phyloP scores from a whole-genome alignment of 148 eudicot genomes.

The Chenopodium formosanum region DNA sequence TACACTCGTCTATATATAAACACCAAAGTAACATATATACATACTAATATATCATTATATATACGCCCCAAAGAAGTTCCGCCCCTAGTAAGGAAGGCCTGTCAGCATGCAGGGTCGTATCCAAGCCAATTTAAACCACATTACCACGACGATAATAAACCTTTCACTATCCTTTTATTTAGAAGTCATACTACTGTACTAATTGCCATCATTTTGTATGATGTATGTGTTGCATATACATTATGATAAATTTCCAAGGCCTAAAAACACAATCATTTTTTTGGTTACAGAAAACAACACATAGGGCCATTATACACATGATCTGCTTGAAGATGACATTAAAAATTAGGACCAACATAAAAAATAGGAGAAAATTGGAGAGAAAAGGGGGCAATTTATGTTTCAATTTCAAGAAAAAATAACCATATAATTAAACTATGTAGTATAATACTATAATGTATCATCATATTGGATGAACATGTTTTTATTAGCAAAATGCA shows the following conservation, averaged over 20 bases:
- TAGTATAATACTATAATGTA: background rate
- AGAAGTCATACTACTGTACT: background rate
- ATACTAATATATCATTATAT: no score
- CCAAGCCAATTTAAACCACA: background rate
- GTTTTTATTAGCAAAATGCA: constrained; percentile 25
- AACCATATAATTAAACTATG: background rate
- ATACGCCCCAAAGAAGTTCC: background rate
- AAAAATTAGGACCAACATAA: background rate
- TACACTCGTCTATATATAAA: no score
- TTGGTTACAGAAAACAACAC: constrained; percentile 4
- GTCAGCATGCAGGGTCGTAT: background rate
- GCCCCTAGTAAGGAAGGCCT: background rate
- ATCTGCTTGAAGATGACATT: constrained; percentile 1
- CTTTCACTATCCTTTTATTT: background rate
- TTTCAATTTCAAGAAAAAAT: background rate
- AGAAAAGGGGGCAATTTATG: background rate
- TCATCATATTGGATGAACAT: background rate
- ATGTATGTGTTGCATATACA: constrained; percentile 1
- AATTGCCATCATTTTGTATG: constrained; percentile 4
- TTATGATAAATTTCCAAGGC: background rate
- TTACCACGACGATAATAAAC: background rate
- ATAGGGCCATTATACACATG: constrained; percentile 17
- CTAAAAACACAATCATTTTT: background rate
- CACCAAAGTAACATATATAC: no score
- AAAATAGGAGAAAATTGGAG: background rate